Conservation (phyloP, 331 rosid species). For the Cydonia oblonga region DNA sequence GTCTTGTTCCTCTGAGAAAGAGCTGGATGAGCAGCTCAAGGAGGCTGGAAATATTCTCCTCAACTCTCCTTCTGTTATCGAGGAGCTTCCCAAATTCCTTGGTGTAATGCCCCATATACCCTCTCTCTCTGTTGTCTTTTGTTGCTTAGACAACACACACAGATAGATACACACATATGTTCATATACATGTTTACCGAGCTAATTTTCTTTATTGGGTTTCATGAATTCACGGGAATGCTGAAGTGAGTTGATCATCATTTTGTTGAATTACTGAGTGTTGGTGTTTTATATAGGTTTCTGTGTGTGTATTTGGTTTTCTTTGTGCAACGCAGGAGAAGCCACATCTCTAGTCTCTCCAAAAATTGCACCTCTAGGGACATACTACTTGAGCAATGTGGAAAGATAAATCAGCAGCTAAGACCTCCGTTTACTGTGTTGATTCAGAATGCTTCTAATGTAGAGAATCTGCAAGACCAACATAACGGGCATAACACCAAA, state of each 20-base stretch:
- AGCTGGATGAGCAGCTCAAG: slow-evolving; percentile 24
- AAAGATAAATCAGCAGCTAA: slow-evolving; percentile 39
- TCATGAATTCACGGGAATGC: background rate
- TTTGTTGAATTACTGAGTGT: background rate
- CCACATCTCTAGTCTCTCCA: slow-evolving; percentile 45
- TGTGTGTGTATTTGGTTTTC: slow-evolving; percentile 2
- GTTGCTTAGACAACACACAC: background rate
- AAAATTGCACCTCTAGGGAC: slow-evolving; percentile 41
- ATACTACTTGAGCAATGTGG: slow-evolving; percentile 48
- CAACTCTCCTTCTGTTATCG: slow-evolving; percentile 17
- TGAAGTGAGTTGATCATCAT: background rate
- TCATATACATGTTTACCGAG: background rate
- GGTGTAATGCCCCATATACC: slow-evolving; percentile 32
- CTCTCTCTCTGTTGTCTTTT: background rate
- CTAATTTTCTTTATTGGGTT: background rate
- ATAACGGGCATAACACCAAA: slow-evolving; percentile 31
- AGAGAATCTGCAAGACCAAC: slow-evolving; percentile 40
- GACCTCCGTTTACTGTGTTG: slow-evolving; percentile 75
- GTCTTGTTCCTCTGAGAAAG: slow-evolving; percentile 22
- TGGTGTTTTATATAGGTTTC: background rate
- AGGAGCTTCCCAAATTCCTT: slow-evolving; percentile 38
- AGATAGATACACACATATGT: background rate
- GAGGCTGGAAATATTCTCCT: slow-evolving; percentile 35
- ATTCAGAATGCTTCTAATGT: slow-evolving; percentile 48
- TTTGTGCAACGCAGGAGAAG: slow-evolving; percentile 45